Base-by-base conservation (phyloP, 495 filamentous ascomycete species). In the Aspergillus sclerotioniger region DNA sequence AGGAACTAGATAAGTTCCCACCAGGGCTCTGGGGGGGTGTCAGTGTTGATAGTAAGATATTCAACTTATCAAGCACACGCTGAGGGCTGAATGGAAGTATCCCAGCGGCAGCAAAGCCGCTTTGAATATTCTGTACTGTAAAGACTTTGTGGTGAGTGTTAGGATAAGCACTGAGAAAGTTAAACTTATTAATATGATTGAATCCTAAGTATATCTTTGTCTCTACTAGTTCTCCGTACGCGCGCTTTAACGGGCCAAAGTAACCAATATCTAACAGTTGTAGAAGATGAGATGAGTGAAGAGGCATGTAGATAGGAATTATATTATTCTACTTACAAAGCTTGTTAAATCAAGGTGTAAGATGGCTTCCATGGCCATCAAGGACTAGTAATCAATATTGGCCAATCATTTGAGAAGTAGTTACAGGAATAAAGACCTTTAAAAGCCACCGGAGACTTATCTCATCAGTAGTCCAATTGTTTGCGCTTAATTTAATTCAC, bases 391-490 rank as follows among this genome's bases (percentile, higher is more conserved):
- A 56, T 13, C 59, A 56, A 51, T 67, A 60, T 49, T 32, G 4
- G 28, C 64, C 60, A 17, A 51, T 35, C 37, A 25, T 53, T 51
- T 25, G 17, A 7, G 1, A 8, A 21, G 15, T 35, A 28, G 28
- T 48, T 33, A 31, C 41, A 62, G 45, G 62, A 64, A 70, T 49
- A 65, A 63, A 60, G 1, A 44, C 6, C 12, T 62, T 59, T 57
- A 61, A 3, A 41, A 65, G 56, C 63, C 46, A 62, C 1, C 15
- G 13, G 33, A 64, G 51, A 29, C 62, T 21, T 25, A 66, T 64
- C 35, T 67, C 21, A 59, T 74, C 65, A 16, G 49, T 65, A 9
- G 67, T 77, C 69, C 58, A 76, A 9, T 67, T 53, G 65, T 75
- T 74, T 33, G 53, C 16, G 47, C 57, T 65, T 6, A 64, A 25